A percentile compares a stretch with the other conserved stretches of the same genome.
Evolutionary conservation across 345 rosid species (phyloP).

Genomic region (Salix exigua): DNA sequence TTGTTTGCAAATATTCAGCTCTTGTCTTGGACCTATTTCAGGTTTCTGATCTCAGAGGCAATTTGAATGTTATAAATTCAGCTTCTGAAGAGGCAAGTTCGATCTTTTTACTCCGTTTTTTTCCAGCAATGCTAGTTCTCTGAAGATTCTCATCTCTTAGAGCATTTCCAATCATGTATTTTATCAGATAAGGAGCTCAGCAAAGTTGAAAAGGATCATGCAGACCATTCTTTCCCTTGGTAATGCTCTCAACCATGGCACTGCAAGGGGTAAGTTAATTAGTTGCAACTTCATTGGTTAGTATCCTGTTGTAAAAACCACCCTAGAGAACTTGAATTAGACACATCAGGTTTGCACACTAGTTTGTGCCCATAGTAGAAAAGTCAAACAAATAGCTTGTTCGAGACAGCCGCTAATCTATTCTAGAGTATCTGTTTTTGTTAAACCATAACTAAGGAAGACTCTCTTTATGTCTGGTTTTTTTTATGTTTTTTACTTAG

Average conservation of each 20-base stretch:
- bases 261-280: slow-evolving; percentile 63
- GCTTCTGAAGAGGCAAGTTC: slow-evolving; percentile 70
- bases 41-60: slow-evolving; percentile 71
- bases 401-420: background rate
- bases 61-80: slow-evolving; percentile 54
- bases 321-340: background rate
- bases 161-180: slow-evolving; percentile 11
- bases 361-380: background rate
- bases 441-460: background rate
- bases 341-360: background rate
- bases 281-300: slow-evolving; percentile 19
- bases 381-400: background rate
- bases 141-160: slow-evolving; percentile 15
- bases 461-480: background rate
- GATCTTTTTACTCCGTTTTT: slow-evolving; percentile 13
- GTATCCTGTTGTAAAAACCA: background rate
- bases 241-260: slow-evolving; percentile 85
- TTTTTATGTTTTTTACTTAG: background rate
- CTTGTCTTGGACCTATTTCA: slow-evolving; percentile 30
- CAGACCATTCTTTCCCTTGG: slow-evolving; percentile 85
- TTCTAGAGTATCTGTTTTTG: background rate
- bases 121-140: slow-evolving; percentile 11
- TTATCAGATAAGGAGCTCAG: slow-evolving; percentile 61
- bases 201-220: slow-evolving; percentile 74
- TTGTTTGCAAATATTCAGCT: background rate